Evolutionary conservation across 2,329 filamentous ascomycete species (phyloP), one percentile per base, ranked within the genome.

Genomic region (Claviceps spartinae): DNA sequence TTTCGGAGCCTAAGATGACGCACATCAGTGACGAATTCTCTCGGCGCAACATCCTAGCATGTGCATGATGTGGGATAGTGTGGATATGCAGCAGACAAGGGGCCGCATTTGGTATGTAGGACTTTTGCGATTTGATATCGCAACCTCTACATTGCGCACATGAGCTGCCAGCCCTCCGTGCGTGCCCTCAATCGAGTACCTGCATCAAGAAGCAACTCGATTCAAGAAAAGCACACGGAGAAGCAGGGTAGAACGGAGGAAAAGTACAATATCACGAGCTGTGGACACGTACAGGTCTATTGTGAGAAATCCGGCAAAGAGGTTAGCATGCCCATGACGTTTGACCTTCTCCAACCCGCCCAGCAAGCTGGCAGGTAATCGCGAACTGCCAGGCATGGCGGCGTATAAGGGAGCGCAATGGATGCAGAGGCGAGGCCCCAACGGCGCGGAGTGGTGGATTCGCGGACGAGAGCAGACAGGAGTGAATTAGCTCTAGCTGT

Each of bases 321-420:
- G 37, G 41, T 83, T 67, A 54, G 78, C 69, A 61, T 76, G 75
- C 55, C 75, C 71, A 51, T 74, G 72, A 54, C 73, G 76, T 67
- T 80, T 82, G 62, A 81, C 78, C 56, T 71, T 73, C 57, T 74
- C 76, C 62, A 86, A 76, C 65, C 79, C 77, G 62, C 84, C 83
- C 60, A 83, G 77, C 66, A 88, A 71, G 70, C 82, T 86, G 57
- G 84, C 73, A 59, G 85, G 83, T 67, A 87, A 79, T 62, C 83
- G 77, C 59, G 83, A 85, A 55, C 78, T 81, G 63, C 82, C 83
- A 56, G 81, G 76, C 77, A 83, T 83, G 51, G 57, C 71, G 61
- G 37, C 42, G 49, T 44, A 46, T 41, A 47, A 24, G 37, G 38
- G 13, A 40, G 49, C 40, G 24, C 38, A 18, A 44, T 34, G 36